phyloP scores from a whole-genome alignment of 768 basidiomycete species.

The Leccinum fibrillosum region DNA sequence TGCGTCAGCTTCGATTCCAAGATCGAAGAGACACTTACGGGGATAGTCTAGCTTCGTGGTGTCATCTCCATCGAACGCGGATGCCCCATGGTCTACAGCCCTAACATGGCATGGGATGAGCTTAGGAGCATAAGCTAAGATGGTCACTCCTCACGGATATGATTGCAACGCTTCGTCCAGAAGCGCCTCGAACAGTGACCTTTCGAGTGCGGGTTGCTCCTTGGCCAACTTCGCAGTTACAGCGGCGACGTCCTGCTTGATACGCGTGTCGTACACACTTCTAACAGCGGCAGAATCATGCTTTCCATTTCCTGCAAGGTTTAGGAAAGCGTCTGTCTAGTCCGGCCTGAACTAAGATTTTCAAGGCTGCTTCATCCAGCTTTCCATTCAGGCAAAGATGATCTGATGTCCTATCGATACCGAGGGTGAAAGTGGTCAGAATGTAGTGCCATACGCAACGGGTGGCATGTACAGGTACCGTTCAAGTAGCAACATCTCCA shows the following conservation, averaged over 20 bases:
- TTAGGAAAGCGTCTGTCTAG: constrained; percentile 26
- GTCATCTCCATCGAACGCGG: not conserved
- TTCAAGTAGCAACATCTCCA: constrained; percentile 13
- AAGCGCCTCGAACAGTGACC: constrained; percentile 24
- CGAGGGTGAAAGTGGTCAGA: not conserved
- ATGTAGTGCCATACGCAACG: not conserved
- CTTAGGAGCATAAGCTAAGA: not conserved
- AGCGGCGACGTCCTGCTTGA: not conserved
- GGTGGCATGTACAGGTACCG: constrained; percentile 16
- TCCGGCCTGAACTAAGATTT: constrained; percentile 27
- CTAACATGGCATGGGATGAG: not conserved
- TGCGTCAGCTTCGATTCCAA: not conserved
- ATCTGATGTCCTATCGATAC: constrained; percentile 20
- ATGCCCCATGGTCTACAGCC: constrained; percentile 14
- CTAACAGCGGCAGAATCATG: constrained; percentile 7
- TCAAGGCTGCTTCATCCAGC: constrained; percentile 24
- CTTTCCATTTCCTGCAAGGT: constrained; percentile 24
- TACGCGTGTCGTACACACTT: not conserved
- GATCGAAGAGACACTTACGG: not conserved
- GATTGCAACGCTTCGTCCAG: constrained; percentile 18
- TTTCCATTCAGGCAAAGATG: constrained; percentile 22
- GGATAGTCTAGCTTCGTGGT: not conserved
- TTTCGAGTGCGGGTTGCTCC: constrained; percentile 9
- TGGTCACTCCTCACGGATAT: constrained; percentile 22
- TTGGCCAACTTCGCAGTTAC: not conserved